A percentile compares a stretch with the other conserved stretches of the same genome.
phyloP scores from a whole-genome alignment of 176 grass and related monocot species.

The Paspalum vaginatum region DNA sequence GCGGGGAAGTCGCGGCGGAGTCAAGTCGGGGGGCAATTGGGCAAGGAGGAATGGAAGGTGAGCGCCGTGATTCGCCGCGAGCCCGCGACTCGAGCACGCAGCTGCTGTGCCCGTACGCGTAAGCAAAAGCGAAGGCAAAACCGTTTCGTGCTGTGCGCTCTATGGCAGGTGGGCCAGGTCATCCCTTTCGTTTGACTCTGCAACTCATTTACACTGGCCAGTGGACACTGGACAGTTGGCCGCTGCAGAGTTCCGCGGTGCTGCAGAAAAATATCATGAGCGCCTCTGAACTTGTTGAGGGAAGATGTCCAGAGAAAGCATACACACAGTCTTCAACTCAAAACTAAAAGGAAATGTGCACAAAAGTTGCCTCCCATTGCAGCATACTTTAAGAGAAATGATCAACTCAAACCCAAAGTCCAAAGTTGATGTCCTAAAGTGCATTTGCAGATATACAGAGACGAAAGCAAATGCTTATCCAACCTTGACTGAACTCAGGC shows the following conservation, averaged over 20 bases:
- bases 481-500: conserved; percentile 18
- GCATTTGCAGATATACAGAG: conserved; percentile 19
- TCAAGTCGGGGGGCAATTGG: conserved; percentile 40
- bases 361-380: background rate
- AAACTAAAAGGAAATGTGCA: background rate
- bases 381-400: background rate
- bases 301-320: background rate
- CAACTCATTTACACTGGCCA: background rate
- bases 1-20: conserved; percentile 33
- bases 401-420: background rate
- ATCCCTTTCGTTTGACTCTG: conserved; percentile 21
- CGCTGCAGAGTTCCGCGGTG: background rate
- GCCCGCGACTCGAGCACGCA: no score
- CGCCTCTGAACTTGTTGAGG: background rate
- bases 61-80: conserved; percentile 32
- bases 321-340: background rate
- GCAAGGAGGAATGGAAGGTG: conserved; percentile 19
- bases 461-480: background rate
- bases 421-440: background rate
- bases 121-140: conserved; percentile 5
- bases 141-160: conserved; percentile 26
- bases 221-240: background rate
- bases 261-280: background rate
- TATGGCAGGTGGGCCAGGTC: conserved; percentile 32
- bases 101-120: no score